Evolutionary conservation across 1,284 basidiomycete genomes (phyloP), one percentile per base, ranked within the genome.

Genomic region (Ceratorhiza oryzae-sativae): DNA sequence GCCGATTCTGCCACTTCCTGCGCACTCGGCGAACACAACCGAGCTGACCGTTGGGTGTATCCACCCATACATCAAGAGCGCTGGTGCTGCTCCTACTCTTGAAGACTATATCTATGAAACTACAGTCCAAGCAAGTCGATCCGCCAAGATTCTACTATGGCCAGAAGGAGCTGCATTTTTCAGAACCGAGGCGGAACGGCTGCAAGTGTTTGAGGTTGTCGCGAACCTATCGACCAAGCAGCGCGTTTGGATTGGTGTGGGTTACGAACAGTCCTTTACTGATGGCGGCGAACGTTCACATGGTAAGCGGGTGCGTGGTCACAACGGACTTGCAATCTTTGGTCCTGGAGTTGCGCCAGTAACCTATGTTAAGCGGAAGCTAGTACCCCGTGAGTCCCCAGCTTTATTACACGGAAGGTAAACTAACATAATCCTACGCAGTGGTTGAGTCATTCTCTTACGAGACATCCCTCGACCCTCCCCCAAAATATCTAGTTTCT

Each of bases 91-190:
- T 81, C 15, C 82, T 81, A 84, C 80, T 0, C 79, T 93, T n/a
- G 78, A 86, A 0, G 85, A 89, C 74, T 93, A 85, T 78, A 83
- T 92, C 34, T 30, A 49, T 0, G 90, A 90, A 77, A 86, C 84
- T 4, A 76, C 76, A 53, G 83, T 76, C 27, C 76, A 89, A 65
- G 82, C 81, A 5, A 77, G 75, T 9, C 74, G 73, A 10, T n/a
- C n/a, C n/a, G 86, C 89, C 0, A 83, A 85, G 51, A 77, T 93
- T n/a, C 77, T 92, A 18, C 80, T 93, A 0, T 93, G 91, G 91
- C 91, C 91, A 0, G 92, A 93, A 79, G 87, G 87, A 4, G 90
- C 91, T 0, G 86, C 93, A 0, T 78, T 80, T 1, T 93, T 93
- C 76, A 80, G 83, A 36, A 84, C 82, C 27, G 78, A 79, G 13